Evolutionary conservation across 2,329 filamentous ascomycete genomes (phyloP).

Genomic region (Monosporascus sp.): DNA sequence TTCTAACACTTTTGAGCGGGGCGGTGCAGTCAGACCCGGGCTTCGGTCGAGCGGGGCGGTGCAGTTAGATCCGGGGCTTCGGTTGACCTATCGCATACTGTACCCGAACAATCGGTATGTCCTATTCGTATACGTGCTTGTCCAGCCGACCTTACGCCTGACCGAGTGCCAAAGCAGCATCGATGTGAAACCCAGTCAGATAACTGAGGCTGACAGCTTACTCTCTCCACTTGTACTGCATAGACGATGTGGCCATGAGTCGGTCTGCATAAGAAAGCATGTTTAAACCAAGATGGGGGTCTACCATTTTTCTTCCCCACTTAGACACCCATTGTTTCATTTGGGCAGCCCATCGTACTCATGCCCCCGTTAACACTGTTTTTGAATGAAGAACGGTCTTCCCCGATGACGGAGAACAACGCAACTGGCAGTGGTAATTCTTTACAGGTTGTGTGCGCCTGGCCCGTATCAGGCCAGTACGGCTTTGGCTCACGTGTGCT

Average conservation of each 20-base stretch:
- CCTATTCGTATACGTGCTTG: too few relatives aligned
- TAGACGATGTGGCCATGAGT: background rate
- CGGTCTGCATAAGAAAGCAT: background rate
- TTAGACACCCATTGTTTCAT: background rate
- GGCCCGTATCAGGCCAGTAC: slow-evolving; percentile 37
- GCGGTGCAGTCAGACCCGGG: background rate
- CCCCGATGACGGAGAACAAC: background rate
- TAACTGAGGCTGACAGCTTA: background rate
- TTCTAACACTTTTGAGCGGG: too few relatives aligned
- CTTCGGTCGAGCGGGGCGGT: background rate
- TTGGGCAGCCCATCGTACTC: background rate
- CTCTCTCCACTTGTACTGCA: background rate
- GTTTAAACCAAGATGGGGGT: background rate
- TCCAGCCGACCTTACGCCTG: too few relatives aligned
- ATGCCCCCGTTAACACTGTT: background rate
- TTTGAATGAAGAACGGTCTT: background rate
- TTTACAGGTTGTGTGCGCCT: slow-evolving; percentile 34
- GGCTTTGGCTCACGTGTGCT: slow-evolving; percentile 33
- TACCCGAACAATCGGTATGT: background rate
- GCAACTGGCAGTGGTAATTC: background rate
- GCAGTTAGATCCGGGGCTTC: background rate
- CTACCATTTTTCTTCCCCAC: background rate
- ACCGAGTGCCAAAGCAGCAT: too few relatives aligned
- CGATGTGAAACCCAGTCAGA: background rate
- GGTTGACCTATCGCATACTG: background rate